phyloP scores from a whole-genome alignment of 2,329 filamentous ascomycete species.

The Exserohilum turcica region DNA sequence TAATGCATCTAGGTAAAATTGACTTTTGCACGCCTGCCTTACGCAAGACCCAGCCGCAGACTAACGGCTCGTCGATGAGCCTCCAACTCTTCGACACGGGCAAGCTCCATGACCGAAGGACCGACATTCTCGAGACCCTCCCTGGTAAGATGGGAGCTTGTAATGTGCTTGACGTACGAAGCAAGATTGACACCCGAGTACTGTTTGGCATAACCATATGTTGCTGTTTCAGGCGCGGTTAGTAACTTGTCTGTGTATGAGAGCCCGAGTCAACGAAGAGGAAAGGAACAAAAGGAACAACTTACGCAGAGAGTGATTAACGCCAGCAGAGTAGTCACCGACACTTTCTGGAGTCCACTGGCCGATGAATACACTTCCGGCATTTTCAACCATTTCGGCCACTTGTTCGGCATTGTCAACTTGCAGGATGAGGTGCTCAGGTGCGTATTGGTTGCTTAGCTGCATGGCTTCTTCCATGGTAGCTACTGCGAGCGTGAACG shows the following conservation, averaged over 20 bases:
- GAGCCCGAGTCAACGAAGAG: too few species aligned
- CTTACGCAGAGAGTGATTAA: constrained; percentile 96
- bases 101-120: constrained; percentile 89
- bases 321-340: constrained; percentile 95
- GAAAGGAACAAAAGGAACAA: constrained; percentile 31
- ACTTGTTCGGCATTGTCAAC: constrained; percentile 74
- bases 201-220: constrained; percentile 97
- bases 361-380: constrained; percentile 94
- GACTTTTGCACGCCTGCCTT: background rate
- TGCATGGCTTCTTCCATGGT: constrained; percentile 77
- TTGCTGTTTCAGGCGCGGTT: constrained; percentile 63
- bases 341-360: constrained; percentile 97
- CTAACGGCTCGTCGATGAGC: constrained; percentile 81
- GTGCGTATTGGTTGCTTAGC: constrained; percentile 92
- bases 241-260: background rate
- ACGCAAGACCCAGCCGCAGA: constrained; percentile 59
- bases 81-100: constrained; percentile 91
- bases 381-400: constrained; percentile 84
- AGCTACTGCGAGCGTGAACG: constrained; percentile 78
- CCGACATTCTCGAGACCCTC: constrained; percentile 87
- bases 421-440: constrained; percentile 95
- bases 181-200: constrained; percentile 96
- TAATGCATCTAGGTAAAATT: background rate
- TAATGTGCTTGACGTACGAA: constrained; percentile 98
- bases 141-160: constrained; percentile 84